phyloP scores from a whole-genome alignment of 441 rosid species.

The Populus tomentosa region DNA sequence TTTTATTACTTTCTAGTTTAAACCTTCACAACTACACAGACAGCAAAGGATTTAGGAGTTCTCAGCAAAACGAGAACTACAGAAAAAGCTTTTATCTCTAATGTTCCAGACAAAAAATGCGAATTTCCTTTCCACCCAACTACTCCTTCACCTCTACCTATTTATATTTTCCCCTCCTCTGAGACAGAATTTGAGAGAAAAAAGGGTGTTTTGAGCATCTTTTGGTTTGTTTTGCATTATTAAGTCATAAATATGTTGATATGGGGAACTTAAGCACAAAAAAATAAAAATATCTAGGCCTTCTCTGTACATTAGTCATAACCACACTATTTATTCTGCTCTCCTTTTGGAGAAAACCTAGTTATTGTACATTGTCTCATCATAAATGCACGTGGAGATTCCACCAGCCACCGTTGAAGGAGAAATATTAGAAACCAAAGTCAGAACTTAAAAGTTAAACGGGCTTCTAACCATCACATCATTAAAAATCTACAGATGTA shows the following conservation, averaged over 20 bases:
- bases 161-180: neutral
- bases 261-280: neutral
- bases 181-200: too few relatives aligned
- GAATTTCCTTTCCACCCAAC: neutral
- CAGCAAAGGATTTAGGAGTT: neutral
- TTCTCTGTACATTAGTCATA: neutral
- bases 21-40: neutral
- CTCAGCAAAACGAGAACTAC: neutral
- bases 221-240: neutral
- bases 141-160: neutral
- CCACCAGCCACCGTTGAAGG: neutral
- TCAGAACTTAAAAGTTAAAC: neutral
- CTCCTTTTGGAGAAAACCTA: neutral
- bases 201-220: neutral
- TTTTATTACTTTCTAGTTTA: neutral
- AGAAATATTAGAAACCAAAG: neutral
- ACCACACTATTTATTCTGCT: neutral
- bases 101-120: neutral
- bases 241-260: neutral
- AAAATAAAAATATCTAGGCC: neutral
- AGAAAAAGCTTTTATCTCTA: neutral
- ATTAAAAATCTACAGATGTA: neutral
- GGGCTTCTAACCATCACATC: neutral
- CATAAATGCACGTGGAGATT: neutral
- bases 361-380: neutral